A percentile compares a stretch with the other conserved stretches of the same genome.
Conservation (phyloP, 2,329 filamentous ascomycete species). For the Cryphonectria japonica region DNA sequence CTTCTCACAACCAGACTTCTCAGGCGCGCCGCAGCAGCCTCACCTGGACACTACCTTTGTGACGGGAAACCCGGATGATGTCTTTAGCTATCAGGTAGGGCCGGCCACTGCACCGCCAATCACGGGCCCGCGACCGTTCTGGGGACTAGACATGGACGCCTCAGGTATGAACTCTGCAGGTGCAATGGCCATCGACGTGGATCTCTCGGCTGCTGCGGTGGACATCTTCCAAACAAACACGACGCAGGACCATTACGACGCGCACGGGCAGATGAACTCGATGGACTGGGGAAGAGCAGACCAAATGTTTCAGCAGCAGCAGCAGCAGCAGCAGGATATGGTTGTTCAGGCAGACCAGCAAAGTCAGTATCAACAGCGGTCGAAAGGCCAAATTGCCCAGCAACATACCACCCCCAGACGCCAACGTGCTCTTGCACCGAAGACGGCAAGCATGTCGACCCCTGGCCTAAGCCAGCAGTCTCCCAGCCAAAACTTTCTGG, state of each 20-base stretch:
- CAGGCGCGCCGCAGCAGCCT: constrained; percentile 52
- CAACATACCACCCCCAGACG: constrained; percentile 42
- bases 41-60: constrained; percentile 51
- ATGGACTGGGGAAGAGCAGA: constrained; percentile 61
- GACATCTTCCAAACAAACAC: constrained; percentile 48
- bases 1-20: constrained; percentile 56
- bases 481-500: constrained; percentile 36
- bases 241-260: constrained; percentile 27
- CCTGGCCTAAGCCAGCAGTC: constrained; percentile 38
- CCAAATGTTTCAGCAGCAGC: constrained; percentile 58
- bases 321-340: constrained; percentile 39
- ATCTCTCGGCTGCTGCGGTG: constrained; percentile 52
- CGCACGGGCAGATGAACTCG: constrained; percentile 53
- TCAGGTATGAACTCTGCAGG: constrained; percentile 55
- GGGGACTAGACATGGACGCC: constrained; percentile 61
- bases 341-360: constrained; percentile 37
- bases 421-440: constrained; percentile 55
- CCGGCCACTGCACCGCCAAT: constrained; percentile 54
- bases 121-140: constrained; percentile 52
- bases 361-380: constrained; percentile 32
- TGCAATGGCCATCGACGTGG: constrained; percentile 25
- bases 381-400: constrained; percentile 31
- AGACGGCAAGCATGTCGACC: constrained; percentile 43
- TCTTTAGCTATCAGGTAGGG: constrained; percentile 64
- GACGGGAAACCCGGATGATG: constrained; percentile 50